Conservation (phyloP, 179 eudicot genomes). For the Heliamphora pulchella region DNA sequence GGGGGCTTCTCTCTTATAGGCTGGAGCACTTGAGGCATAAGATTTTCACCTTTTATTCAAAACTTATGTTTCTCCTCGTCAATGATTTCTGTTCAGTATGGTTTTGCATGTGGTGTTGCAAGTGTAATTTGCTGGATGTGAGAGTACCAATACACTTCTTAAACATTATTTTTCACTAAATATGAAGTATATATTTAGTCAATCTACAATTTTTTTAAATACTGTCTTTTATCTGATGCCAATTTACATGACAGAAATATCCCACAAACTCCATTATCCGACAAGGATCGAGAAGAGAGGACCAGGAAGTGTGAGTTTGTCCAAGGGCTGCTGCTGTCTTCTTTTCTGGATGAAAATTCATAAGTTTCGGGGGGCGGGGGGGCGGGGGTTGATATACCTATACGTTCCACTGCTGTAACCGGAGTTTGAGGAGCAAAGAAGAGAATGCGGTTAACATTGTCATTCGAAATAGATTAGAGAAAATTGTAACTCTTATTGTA, state of each 20-base stretch:
- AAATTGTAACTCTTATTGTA: neutral
- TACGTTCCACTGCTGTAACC: neutral
- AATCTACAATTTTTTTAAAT: neutral
- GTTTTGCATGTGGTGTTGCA: too few relatives aligned
- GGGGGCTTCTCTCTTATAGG: too few relatives aligned
- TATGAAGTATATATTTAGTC: neutral
- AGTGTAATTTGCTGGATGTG: too few relatives aligned
- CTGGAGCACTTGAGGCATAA: too few relatives aligned
- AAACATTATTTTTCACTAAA: neutral
- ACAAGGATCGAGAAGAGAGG: slow-evolving; percentile 76
- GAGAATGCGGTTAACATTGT: slow-evolving; percentile 11
- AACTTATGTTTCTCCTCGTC: too few relatives aligned
- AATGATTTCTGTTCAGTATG: too few relatives aligned
- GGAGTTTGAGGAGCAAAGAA: slow-evolving; percentile 6
- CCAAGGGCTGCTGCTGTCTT: slow-evolving; percentile 59
- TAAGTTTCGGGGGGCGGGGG: slow-evolving; percentile 15
- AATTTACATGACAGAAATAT: slow-evolving; percentile 21
- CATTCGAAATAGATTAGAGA: neutral
- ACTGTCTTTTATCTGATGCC: slow-evolving; percentile 4
- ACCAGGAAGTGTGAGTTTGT: slow-evolving; percentile 62
- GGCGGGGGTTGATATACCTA: neutral
- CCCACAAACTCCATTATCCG: slow-evolving; percentile 41
- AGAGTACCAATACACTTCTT: too few relatives aligned
- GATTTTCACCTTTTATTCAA: too few relatives aligned
- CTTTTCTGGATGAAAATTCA: slow-evolving; percentile 61